Percentiles rank a stretch among this genome's conserved stretches.
These are phyloP conservation scores for Babesia ovata DNA, from an alignment of 169 alveolate species.

Conservation along the genomic window DNA sequence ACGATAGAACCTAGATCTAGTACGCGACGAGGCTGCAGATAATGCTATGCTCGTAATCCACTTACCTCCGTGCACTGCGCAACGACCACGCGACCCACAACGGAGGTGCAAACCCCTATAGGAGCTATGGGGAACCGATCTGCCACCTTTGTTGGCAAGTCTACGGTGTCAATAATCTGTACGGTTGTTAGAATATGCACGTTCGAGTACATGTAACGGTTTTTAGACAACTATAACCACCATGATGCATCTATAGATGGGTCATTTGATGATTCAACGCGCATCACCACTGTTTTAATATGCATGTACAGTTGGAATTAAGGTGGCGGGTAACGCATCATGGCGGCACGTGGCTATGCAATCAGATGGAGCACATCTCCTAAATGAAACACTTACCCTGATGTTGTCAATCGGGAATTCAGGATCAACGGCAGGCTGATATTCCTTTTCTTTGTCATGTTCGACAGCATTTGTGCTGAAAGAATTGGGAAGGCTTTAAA, in stretches of 20 bases:
- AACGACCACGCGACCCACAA: slow-evolving; percentile 49
- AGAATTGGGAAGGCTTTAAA: not conserved
- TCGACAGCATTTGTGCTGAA: not conserved
- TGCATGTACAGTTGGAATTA: too few species aligned
- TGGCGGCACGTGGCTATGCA: not conserved
- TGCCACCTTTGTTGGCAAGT: slow-evolving; percentile 53
- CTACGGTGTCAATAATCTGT: slow-evolving; percentile 65
- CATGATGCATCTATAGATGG: too few species aligned
- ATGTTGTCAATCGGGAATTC: slow-evolving; percentile 54
- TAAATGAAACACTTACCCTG: slow-evolving; percentile 16
- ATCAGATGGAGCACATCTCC: not conserved
- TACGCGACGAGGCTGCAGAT: slow-evolving; percentile 11
- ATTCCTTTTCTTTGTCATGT: slow-evolving; percentile 3
- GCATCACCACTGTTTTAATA: too few species aligned
- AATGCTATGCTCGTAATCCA: not conserved
- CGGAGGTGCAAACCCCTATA: slow-evolving; percentile 49
- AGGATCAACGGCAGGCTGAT: slow-evolving; percentile 29
- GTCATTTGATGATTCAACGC: too few species aligned
- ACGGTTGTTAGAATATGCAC: not conserved
- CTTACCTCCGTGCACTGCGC: slow-evolving; percentile 47
- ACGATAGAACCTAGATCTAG: slow-evolving; percentile 71
- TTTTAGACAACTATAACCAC: too few species aligned
- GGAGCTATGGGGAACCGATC: slow-evolving; percentile 45
- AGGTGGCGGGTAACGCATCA: not conserved
- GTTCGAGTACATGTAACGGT: too few species aligned